Base-by-base conservation (phyloP, 345 rosid genomes). In the Populus euphratica region DNA sequence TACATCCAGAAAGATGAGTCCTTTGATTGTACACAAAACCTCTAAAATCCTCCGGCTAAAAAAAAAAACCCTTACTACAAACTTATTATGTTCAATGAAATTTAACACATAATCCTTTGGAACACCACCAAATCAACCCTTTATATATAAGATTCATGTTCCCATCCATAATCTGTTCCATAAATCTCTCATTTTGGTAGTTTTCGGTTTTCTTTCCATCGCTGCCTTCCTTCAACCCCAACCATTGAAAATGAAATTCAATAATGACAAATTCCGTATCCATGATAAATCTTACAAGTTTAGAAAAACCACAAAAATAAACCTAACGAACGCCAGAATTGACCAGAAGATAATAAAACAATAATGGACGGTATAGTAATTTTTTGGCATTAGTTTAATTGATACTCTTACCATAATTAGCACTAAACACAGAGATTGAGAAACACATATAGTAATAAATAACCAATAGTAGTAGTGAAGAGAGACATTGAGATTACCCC, bases 401-500 rank as follows among this genome's bases (percentile, higher is more conserved):
- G 70, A 49, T 9, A 14, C 63, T n/a, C 63, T 52, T n/a, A 9
- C 29, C 29, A 59, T 59, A 59, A 23, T 10, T 52, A 62, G 39
- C 5, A 39, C 1, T 41, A 39, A 39, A 61, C 13, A 35, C 59
- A 20, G 20, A 29, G 43, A 23, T 38, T 35, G 27, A 11, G 23
- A 54, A 63, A 29, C n/a, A 17, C 71, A 61, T 3, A 33, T 10
- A 8, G 36, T n/a, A 31, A 72, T 33, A 65, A 65, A 56, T 14
- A 16, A 38, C 29, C 38, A 73, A 35, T 27, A 66, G 59, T 5
- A 20, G 16, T 25, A 29, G 23, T 14, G 5, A 21, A 39, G 39
- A 31, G 68, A 23, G 54, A 47, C 23, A 31, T 1, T 69, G 23
- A 50, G 76, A 77, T 83, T 90, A 93, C 99, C 91, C 99, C 99